Evolutionary conservation across 306 rosid species (phyloP).

Genomic region (Astragalus membranaceus): DNA sequence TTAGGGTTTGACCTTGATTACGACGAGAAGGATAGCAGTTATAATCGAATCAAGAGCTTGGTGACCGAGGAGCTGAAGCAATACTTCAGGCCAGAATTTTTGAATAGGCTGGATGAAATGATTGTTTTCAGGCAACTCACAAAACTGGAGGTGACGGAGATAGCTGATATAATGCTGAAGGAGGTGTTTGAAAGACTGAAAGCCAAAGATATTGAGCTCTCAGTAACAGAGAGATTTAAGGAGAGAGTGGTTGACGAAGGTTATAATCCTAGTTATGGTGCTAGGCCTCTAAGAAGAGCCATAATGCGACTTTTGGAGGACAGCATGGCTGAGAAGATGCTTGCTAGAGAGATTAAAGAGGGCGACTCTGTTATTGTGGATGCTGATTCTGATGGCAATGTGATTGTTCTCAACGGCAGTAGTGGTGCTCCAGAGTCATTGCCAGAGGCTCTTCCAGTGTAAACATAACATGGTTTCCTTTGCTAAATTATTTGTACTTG

Average conservation of each 20-base stretch:
- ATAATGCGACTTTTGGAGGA: slow-evolving; percentile 96
- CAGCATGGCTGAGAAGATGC: slow-evolving; percentile 99
- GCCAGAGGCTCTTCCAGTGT: slow-evolving; percentile 54
- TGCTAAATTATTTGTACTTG: slow-evolving; percentile 17
- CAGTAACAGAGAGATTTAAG: slow-evolving; percentile 87
- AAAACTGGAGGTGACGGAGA: slow-evolving; percentile 88
- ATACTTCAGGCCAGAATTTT: slow-evolving; percentile 86
- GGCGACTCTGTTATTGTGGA: slow-evolving; percentile 94
- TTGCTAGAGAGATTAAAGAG: slow-evolving; percentile 85
- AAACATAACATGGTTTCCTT: slow-evolving; percentile 25
- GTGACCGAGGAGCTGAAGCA: slow-evolving; percentile 91
- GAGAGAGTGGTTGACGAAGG: slow-evolving; percentile 95
- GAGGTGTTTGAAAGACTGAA: slow-evolving; percentile 90
- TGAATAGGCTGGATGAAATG: slow-evolving; percentile 93
- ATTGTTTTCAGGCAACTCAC: slow-evolving; percentile 94
- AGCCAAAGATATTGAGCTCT: slow-evolving; percentile 69
- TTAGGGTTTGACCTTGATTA: slow-evolving; percentile 86
- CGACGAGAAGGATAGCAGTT: slow-evolving; percentile 91
- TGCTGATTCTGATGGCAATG: slow-evolving; percentile 85
- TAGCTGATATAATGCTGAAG: slow-evolving; percentile 88
- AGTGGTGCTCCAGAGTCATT: slow-evolving; percentile 55
- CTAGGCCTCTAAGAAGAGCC: slow-evolving; percentile 96
- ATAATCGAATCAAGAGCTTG: slow-evolving; percentile 84
- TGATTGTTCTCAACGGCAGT: slow-evolving; percentile 79
- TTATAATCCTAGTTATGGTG: slow-evolving; percentile 92